phyloP scores from a whole-genome alignment of 768 basidiomycete genomes.

The Suillus discolor region DNA sequence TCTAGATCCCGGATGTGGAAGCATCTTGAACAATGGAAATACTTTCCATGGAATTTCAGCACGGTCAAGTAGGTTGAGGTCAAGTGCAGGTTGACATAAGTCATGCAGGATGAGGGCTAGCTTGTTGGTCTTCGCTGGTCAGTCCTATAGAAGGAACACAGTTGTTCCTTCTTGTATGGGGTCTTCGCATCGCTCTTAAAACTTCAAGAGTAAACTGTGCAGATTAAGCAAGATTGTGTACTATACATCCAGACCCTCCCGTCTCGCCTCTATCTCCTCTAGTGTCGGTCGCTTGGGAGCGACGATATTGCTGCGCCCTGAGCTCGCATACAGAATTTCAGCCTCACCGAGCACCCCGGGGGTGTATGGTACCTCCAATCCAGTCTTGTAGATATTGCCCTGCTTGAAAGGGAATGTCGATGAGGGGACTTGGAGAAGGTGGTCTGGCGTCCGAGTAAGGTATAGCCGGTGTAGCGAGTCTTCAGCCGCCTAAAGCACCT shows the following conservation, averaged over 20 bases:
- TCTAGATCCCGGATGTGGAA: neutral
- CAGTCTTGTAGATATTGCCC: conserved; percentile 55
- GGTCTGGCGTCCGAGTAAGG: conserved; percentile 73
- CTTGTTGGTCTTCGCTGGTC: neutral
- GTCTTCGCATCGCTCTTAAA: conserved; percentile 3
- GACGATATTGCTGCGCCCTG: conserved; percentile 53
- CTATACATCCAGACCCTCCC: conserved; percentile 26
- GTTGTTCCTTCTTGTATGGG: neutral
- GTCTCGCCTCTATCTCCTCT: conserved; percentile 23
- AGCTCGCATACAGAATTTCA: conserved; percentile 71
- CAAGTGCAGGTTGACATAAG: neutral
- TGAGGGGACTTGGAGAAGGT: conserved; percentile 70
- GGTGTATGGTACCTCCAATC: conserved; percentile 48
- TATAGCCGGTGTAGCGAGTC: conserved; percentile 83
- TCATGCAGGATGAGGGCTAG: neutral
- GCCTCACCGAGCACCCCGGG: conserved; percentile 59
- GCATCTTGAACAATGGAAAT: neutral
- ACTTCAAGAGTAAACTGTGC: conserved; percentile 20
- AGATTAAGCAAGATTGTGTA: conserved; percentile 27
- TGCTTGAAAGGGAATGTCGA: conserved; percentile 65
- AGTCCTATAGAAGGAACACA: neutral
- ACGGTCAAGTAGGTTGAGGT: neutral
- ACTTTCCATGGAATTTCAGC: neutral
- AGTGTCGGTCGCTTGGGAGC: conserved; percentile 34
- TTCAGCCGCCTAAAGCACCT: conserved; percentile 67